Evolutionary conservation across 2,329 filamentous ascomycete genomes (phyloP).

Genomic region (Phialocephala subalpina): DNA sequence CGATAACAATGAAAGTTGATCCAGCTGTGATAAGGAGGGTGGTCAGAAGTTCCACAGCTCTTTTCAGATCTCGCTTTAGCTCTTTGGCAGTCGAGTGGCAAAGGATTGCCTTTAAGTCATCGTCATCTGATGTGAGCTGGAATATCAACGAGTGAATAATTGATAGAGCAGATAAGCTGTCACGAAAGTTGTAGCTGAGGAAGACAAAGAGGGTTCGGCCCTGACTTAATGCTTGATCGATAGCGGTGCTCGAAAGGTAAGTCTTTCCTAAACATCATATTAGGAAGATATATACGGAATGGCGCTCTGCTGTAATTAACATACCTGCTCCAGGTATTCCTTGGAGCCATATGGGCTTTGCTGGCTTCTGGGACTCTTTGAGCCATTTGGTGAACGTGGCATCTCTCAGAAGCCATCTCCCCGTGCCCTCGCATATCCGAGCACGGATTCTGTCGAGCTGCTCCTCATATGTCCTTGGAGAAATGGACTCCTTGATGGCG

Average conservation of each 20-base stretch:
- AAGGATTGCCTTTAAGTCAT: slow-evolving; percentile 15
- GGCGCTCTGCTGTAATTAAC: neutral
- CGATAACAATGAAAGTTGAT: slow-evolving; percentile 15
- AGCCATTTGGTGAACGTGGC: slow-evolving; percentile 15
- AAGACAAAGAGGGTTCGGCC: slow-evolving; percentile 8
- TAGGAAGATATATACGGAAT: neutral
- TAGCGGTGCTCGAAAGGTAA: slow-evolving; percentile 12
- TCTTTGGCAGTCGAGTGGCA: slow-evolving; percentile 4
- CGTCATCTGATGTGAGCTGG: slow-evolving; percentile 11
- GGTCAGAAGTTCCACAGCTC: slow-evolving; percentile 7
- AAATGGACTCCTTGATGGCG: slow-evolving; percentile 7
- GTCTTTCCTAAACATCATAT: slow-evolving; percentile 14
- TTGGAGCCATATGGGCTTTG: slow-evolving; percentile 12
- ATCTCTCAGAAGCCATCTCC: slow-evolving; percentile 15
- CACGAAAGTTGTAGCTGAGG: slow-evolving; percentile 4
- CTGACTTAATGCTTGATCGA: neutral
- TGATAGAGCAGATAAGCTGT: slow-evolving; percentile 10
- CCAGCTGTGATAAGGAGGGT: neutral
- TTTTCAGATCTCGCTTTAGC: slow-evolving; percentile 5
- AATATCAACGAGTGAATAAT: slow-evolving; percentile 18
- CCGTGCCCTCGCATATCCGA: slow-evolving; percentile 3
- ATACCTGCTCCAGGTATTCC: slow-evolving; percentile 21
- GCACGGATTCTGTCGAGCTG: neutral
- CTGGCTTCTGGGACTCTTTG: slow-evolving; percentile 1
- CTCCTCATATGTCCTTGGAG: slow-evolving; percentile 11